Percentiles rank a stretch among this genome's conserved stretches.
Evolutionary conservation across 2,329 filamentous ascomycete species (phyloP).

Genomic region (Aureobasidium sp.): DNA sequence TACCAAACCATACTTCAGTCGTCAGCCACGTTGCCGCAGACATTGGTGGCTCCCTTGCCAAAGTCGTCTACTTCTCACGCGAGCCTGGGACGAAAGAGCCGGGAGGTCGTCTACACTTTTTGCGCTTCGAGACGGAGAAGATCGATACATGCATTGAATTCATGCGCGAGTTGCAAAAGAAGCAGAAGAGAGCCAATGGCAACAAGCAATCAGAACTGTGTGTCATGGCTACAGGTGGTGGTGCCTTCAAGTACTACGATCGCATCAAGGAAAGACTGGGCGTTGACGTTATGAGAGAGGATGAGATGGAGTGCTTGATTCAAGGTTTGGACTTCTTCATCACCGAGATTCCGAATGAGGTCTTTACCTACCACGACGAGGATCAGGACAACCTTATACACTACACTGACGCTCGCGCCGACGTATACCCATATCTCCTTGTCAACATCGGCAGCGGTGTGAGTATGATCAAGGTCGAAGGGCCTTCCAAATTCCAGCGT

Average conservation of each 20-base stretch:
- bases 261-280: slow-evolving; percentile 75
- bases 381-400: slow-evolving; percentile 66
- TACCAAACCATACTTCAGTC: slow-evolving; percentile 89
- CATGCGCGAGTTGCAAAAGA: slow-evolving; percentile 75
- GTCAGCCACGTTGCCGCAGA: slow-evolving; percentile 97
- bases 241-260: slow-evolving; percentile 95
- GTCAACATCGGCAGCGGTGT: slow-evolving; percentile 98
- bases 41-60: slow-evolving; percentile 93
- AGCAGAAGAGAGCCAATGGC: slow-evolving; percentile 47
- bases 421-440: slow-evolving; percentile 92
- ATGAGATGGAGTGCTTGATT: slow-evolving; percentile 98
- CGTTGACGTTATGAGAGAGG: slow-evolving; percentile 83
- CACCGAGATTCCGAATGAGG: slow-evolving; percentile 91
- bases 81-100: slow-evolving; percentile 70
- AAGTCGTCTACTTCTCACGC: slow-evolving; percentile 94
- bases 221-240: slow-evolving; percentile 93
- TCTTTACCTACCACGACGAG: slow-evolving; percentile 90
- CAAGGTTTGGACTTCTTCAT: slow-evolving; percentile 96
- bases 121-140: slow-evolving; percentile 90
- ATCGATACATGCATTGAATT: slow-evolving; percentile 93
- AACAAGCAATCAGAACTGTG: slow-evolving; percentile 53
- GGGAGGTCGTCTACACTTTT: slow-evolving; percentile 87
- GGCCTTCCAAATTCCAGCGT: slow-evolving; percentile 76
- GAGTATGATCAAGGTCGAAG: slow-evolving; percentile 93
- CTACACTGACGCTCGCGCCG: slow-evolving; percentile 67